Evolutionary conservation across 169 alveolate genomes (phyloP).

Genomic region (Cryptosporidium andersoni): DNA sequence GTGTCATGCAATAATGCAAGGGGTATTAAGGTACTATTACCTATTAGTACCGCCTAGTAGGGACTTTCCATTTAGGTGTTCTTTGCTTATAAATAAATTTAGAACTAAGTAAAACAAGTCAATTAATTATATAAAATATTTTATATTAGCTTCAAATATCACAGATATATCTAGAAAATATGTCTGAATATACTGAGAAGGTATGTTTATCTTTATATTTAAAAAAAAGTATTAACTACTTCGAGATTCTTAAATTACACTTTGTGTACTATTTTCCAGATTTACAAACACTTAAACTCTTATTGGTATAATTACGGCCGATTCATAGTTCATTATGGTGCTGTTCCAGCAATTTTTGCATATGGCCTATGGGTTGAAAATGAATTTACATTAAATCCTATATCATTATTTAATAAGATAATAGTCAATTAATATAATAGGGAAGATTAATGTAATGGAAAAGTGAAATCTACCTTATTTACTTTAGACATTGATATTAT

Average conservation of each 20-base stretch:
- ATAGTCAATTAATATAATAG: slow-evolving; percentile 1
- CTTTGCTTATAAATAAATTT: no score
- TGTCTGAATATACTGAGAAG: no score
- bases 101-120: no score
- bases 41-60: no score
- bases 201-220: not conserved
- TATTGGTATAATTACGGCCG: slow-evolving; percentile 27
- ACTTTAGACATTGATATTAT: not conserved
- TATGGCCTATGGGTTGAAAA: slow-evolving; percentile 36
- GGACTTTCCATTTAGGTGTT: no score
- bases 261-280: slow-evolving; percentile 1
- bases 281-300: slow-evolving; percentile 5
- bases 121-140: no score
- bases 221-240: not conserved
- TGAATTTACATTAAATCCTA: slow-evolving; percentile 39
- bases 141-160: no score
- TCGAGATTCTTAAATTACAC: not conserved
- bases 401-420: not conserved
- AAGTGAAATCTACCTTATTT: not conserved
- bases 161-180: no score
- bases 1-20: no score
- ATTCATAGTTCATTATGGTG: slow-evolving; percentile 37
- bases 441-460: not conserved
- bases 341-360: slow-evolving; percentile 16
- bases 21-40: no score